A percentile compares a stretch with the other conserved stretches of the same genome.
Evolutionary conservation across 306 rosid species (phyloP).

Genomic region (Glycine tomentella): DNA sequence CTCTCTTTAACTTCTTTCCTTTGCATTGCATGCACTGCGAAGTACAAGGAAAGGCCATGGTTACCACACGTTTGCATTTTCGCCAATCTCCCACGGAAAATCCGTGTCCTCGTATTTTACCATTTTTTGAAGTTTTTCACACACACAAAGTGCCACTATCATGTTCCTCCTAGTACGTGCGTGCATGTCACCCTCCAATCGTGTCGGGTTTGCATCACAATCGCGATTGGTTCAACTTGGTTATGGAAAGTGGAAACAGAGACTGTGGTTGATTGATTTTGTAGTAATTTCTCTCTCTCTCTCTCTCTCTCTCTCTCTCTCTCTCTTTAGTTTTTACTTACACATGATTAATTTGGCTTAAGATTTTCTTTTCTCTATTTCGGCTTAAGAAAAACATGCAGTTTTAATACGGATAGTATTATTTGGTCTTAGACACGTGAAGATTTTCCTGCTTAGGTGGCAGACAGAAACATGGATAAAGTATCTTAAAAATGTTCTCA

Average conservation of each 20-base stretch:
- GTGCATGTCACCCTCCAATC: slow-evolving; percentile 9
- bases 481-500: too few species aligned
- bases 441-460: neutral
- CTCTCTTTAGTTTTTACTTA: neutral
- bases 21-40: slow-evolving; percentile 38
- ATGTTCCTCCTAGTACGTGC: neutral
- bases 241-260: neutral
- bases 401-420: neutral
- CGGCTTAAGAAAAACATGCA: neutral
- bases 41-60: slow-evolving; percentile 24
- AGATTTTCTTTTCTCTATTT: neutral
- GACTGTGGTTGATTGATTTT: neutral
- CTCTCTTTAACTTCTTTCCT: slow-evolving; percentile 25
- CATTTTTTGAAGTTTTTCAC: neutral
- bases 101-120: slow-evolving; percentile 43
- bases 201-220: neutral
- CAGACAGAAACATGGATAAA: neutral
- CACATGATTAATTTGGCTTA: slow-evolving; percentile 20
- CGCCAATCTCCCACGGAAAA: slow-evolving; percentile 48
- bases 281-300: neutral
- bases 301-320: neutral
- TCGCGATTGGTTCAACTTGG: neutral
- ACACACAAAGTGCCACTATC: neutral
- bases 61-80: slow-evolving; percentile 58
- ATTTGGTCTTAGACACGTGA: slow-evolving; percentile 18